These are phyloP conservation scores for Ustilaginoidea virens DNA, from an alignment of 2,329 filamentous ascomycete genomes.

Conservation along the genomic window DNA sequence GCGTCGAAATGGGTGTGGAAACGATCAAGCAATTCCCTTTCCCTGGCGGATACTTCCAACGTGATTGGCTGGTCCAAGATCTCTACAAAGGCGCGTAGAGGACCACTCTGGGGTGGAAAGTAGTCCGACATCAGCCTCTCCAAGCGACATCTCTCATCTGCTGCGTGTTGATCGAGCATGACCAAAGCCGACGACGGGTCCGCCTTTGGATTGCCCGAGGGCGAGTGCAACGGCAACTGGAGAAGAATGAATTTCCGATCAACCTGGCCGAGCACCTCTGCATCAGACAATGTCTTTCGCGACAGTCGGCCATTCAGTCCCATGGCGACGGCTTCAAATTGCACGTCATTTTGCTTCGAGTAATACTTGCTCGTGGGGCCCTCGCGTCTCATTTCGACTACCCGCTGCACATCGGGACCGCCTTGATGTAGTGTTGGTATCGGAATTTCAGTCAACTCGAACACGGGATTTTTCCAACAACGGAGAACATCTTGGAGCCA, in stretches of 20 bases:
- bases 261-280: slow-evolving; percentile 64
- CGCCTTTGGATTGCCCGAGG: not conserved
- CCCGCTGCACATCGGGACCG: not conserved
- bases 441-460: slow-evolving; percentile 30
- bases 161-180: slow-evolving; percentile 85
- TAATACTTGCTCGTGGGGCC: slow-evolving; percentile 4
- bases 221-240: slow-evolving; percentile 27
- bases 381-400: slow-evolving; percentile 2
- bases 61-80: slow-evolving; percentile 35
- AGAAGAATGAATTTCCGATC: slow-evolving; percentile 80
- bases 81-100: slow-evolving; percentile 15
- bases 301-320: slow-evolving; percentile 36
- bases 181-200: slow-evolving; percentile 40
- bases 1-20: slow-evolving; percentile 41
- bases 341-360: slow-evolving; percentile 6
- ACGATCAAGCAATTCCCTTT: slow-evolving; percentile 40
- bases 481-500: slow-evolving; percentile 49
- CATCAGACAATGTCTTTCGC: slow-evolving; percentile 40
- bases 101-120: slow-evolving; percentile 16
- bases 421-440: slow-evolving; percentile 26
- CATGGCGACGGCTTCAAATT: slow-evolving; percentile 15
- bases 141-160: slow-evolving; percentile 73
- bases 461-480: slow-evolving; percentile 65
- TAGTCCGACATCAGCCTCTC: slow-evolving; percentile 51
- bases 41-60: slow-evolving; percentile 49